Percentiles rank a stretch among this genome's conserved stretches.
These are phyloP conservation scores for Breynia disticha DNA, from an alignment of 441 rosid genomes.

Conservation along the genomic window DNA sequence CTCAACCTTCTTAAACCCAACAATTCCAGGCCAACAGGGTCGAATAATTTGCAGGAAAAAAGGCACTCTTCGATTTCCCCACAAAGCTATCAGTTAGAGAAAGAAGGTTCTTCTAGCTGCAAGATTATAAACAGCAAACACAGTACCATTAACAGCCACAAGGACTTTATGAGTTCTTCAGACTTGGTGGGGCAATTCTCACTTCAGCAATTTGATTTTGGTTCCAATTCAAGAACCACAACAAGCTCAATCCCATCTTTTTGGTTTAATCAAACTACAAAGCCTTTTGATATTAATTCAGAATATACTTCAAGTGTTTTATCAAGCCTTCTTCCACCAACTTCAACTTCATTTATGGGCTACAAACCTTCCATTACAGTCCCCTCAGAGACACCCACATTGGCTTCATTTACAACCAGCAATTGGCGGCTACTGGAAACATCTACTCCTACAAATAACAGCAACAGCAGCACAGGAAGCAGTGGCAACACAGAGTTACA, in stretches of 20 bases:
- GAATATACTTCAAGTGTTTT: conserved; percentile 31
- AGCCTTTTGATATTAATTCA: conserved; percentile 30
- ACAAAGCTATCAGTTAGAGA: conserved; percentile 16
- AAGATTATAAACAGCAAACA: conserved; percentile 13
- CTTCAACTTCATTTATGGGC: conserved; percentile 26
- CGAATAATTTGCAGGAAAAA: conserved; percentile 16
- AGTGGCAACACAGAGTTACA: conserved; percentile 7
- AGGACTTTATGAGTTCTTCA: conserved; percentile 18
- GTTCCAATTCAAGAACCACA: conserved; percentile 28
- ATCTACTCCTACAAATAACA: conserved; percentile 18
- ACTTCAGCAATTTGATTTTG: conserved; percentile 33
- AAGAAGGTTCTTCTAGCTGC: conserved; percentile 21
- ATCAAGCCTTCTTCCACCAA: conserved; percentile 28
- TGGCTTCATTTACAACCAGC: conserved; percentile 20
- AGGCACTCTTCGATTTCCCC: conserved; percentile 16
- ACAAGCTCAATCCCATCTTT: conserved; percentile 23
- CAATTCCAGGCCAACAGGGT: conserved; percentile 7
- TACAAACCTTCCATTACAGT: conserved; percentile 24
- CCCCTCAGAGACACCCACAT: conserved; percentile 20
- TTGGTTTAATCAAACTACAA: conserved; percentile 32
- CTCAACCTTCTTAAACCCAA: conserved; percentile 24
- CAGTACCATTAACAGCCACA: conserved; percentile 1
- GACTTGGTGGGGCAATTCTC: conserved; percentile 35
- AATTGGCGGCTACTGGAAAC: conserved; percentile 39
- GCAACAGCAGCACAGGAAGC: conserved; percentile 27